These are phyloP conservation scores for Chiua virens DNA, from an alignment of 768 basidiomycete genomes.

Conservation along the genomic window DNA sequence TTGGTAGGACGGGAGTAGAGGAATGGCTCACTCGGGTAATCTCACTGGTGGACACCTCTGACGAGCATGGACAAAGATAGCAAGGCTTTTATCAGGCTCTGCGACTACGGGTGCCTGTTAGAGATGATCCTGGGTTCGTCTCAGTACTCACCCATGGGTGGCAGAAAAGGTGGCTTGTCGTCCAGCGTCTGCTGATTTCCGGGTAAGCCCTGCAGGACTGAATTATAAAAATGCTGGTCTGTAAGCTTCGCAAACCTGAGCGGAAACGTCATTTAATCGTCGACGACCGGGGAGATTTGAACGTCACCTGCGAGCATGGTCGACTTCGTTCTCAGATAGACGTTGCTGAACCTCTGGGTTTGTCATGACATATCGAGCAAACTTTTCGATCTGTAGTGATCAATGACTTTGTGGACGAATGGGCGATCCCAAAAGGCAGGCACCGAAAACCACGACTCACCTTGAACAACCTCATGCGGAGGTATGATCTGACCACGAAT, in stretches of 20 bases:
- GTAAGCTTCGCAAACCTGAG: constrained; percentile 72
- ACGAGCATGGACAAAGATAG: constrained; percentile 82
- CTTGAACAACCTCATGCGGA: constrained; percentile 85
- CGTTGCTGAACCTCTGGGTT: constrained; percentile 73
- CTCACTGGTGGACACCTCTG: constrained; percentile 64
- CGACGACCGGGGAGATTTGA: neutral
- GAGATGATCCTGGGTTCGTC: neutral
- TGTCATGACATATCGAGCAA: constrained; percentile 73
- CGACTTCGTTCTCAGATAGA: constrained; percentile 79
- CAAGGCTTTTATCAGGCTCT: constrained; percentile 69
- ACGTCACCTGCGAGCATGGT: constrained; percentile 70
- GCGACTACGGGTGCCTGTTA: constrained; percentile 52
- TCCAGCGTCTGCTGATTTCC: constrained; percentile 74
- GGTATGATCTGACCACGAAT: constrained; percentile 87
- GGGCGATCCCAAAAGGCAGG: neutral
- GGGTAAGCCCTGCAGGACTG: constrained; percentile 83
- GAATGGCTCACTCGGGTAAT: constrained; percentile 62
- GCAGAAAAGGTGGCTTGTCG: constrained; percentile 68
- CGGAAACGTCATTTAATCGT: neutral
- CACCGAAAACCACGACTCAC: constrained; percentile 36
- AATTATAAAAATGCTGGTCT: constrained; percentile 74
- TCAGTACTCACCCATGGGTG: constrained; percentile 63
- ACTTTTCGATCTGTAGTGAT: constrained; percentile 75
- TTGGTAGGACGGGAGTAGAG: neutral
- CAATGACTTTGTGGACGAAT: neutral